These are phyloP conservation scores for Halophytophthora polymorphica DNA, from an alignment of 352 stramenopile genomes.

Conservation along the genomic window DNA sequence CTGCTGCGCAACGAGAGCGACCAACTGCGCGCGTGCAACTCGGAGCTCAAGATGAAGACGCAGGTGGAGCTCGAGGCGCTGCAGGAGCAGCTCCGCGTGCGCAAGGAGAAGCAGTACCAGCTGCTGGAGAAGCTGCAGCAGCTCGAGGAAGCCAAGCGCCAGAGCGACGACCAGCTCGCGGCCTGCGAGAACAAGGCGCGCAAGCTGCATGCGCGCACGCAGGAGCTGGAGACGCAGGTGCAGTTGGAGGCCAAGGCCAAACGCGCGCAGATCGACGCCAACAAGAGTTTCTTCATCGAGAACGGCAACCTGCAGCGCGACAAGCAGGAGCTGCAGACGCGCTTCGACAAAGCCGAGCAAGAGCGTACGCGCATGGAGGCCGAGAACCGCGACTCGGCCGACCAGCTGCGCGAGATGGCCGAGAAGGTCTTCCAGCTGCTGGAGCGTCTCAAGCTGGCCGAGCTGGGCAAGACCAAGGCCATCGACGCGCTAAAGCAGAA, in stretches of 20 bases:
- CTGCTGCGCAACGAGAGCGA: constrained; percentile 88
- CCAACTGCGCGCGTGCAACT: constrained; percentile 91
- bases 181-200: constrained; percentile 91
- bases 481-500: constrained; percentile 93
- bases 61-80: constrained; percentile 94
- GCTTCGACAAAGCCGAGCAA: constrained; percentile 89
- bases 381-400: constrained; percentile 92
- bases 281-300: constrained; percentile 90
- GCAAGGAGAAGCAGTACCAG: constrained; percentile 98
- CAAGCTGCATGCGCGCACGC: constrained; percentile 81
- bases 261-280: constrained; percentile 89
- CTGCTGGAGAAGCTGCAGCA: constrained; percentile 95
- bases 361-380: constrained; percentile 94
- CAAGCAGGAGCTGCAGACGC: constrained; percentile 77
- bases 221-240: constrained; percentile 94
- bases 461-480: constrained; percentile 95
- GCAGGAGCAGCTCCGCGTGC: constrained; percentile 93
- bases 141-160: constrained; percentile 91
- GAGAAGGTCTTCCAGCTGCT: constrained; percentile 97
- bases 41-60: constrained; percentile 93
- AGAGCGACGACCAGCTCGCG: constrained; percentile 89
- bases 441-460: constrained; percentile 94
- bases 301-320: constrained; percentile 74
- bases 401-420: constrained; percentile 96
- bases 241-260: constrained; percentile 93